Evolutionary conservation across 768 basidiomycete species (phyloP).

Genomic region (Auriculariales sp.): DNA sequence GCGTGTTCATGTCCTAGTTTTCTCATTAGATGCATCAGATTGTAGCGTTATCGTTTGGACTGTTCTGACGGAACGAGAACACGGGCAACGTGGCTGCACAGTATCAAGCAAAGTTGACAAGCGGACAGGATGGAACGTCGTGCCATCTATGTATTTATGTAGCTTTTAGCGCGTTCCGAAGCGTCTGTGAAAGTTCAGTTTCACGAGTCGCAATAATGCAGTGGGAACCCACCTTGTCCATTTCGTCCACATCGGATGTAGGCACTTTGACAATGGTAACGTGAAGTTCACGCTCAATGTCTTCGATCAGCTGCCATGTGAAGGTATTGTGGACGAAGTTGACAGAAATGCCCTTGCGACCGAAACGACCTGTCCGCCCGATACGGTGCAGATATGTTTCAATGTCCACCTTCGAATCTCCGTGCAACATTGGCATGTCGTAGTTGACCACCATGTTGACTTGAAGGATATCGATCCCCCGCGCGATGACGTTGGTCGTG

Average conservation of each 20-base stretch:
- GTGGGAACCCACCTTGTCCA: constrained; percentile 63
- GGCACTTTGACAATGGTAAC: constrained; percentile 74
- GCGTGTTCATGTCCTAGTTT: no score
- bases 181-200: neutral
- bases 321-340: constrained; percentile 89
- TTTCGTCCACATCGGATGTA: constrained; percentile 80
- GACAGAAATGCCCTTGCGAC: constrained; percentile 90
- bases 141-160: no score
- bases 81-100: no score
- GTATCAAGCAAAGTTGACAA: no score
- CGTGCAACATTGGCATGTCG: constrained; percentile 78
- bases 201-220: no score
- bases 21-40: no score
- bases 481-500: constrained; percentile 96
- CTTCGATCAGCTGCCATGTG: constrained; percentile 82
- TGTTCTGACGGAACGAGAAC: no score
- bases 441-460: constrained; percentile 99
- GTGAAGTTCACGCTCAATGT: constrained; percentile 68
- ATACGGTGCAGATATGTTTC: constrained; percentile 99
- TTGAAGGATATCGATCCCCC: constrained; percentile 96
- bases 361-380: constrained; percentile 95
- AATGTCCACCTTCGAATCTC: constrained; percentile 62
- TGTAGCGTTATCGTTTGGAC: no score
- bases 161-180: constrained; percentile 1
- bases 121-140: no score